phyloP scores from a whole-genome alignment of 2,329 filamentous ascomycete genomes.

The Hymenoscyphus albidus region DNA sequence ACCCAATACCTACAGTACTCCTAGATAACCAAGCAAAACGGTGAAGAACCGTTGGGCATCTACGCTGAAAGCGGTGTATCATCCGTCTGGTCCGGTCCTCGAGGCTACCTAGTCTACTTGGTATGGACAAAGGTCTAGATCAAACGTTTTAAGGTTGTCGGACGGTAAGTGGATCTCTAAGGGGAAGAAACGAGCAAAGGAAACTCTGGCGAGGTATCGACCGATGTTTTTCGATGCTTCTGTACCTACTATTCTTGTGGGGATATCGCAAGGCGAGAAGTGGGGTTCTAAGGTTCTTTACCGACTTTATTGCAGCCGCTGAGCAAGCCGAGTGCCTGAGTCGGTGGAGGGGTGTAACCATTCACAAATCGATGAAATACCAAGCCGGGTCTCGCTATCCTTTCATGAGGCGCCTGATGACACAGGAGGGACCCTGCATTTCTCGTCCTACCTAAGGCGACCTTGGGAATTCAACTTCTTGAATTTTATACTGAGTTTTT shows the following conservation, averaged over 20 bases:
- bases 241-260: background rate
- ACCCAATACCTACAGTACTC: too few species aligned
- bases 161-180: too few species aligned
- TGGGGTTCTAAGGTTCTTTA: background rate
- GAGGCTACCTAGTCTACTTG: background rate
- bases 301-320: background rate
- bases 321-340: background rate
- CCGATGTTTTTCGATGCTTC: background rate
- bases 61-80: conserved; percentile 8
- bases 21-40: conserved; percentile 39
- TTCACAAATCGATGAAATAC: background rate
- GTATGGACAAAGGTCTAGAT: conserved; percentile 10
- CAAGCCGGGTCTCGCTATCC: background rate
- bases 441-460: background rate
- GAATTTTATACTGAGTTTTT: background rate
- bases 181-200: background rate
- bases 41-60: conserved; percentile 41
- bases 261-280: background rate
- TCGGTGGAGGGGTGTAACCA: background rate
- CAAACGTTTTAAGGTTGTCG: too few species aligned
- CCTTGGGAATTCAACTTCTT: background rate
- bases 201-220: background rate
- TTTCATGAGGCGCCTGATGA: background rate
- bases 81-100: conserved; percentile 18
- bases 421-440: conserved; percentile 1